Evolutionary conservation across 2,329 filamentous ascomycete genomes (phyloP), one percentile per base, ranked within the genome.

Genomic region (Fusarium veterinarium): DNA sequence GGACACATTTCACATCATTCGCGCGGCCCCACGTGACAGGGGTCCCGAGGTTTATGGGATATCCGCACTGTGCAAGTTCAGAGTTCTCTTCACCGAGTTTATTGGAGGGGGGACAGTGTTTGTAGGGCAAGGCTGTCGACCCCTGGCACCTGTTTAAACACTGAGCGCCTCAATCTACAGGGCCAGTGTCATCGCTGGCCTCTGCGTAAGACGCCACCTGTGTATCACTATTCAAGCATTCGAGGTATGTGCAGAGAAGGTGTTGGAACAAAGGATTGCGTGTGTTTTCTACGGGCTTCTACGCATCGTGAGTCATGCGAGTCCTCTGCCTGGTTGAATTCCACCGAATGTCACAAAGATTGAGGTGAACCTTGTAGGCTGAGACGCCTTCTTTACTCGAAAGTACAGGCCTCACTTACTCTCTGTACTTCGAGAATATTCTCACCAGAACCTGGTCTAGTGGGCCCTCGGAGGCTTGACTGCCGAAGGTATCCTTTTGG

Each of bases 401-500:
- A 23, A 35, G 23, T 38, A 52, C 20, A 57, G 49, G 69, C 75
- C 63, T 71, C 66, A 77, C 67, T 76, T 64, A 25, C 46, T 25
- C n/a, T 25, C 25, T 25, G 25, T 60, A 59, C 57, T 78, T 78
- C 75, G 74, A 76, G 75, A 78, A 78, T 74, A 76, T 79, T 79
- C 76, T 70, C 55, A 61, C 64, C 48, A 49, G 44, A 41, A 41
- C 53, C 63, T 9, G 41, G 62, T 23, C 33, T 33, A 5, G 72
- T 73, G 72, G 74, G 64, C 46, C 71, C 28, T 67, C 73, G 31
- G 31, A 73, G 73, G 17, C 38, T 40, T 20, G 19, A 30, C 28
- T 30, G 28, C 28, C 75, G 75, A 74, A 73, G 23, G 55, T 74
- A 46, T 74, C 52, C 67, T 74, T 72, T 74, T 44, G 63, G 71